Percentiles rank a stretch among this genome's conserved stretches.
Conservation (phyloP, 2,329 filamentous ascomycete genomes). For the Cladophialophora psammophila region DNA sequence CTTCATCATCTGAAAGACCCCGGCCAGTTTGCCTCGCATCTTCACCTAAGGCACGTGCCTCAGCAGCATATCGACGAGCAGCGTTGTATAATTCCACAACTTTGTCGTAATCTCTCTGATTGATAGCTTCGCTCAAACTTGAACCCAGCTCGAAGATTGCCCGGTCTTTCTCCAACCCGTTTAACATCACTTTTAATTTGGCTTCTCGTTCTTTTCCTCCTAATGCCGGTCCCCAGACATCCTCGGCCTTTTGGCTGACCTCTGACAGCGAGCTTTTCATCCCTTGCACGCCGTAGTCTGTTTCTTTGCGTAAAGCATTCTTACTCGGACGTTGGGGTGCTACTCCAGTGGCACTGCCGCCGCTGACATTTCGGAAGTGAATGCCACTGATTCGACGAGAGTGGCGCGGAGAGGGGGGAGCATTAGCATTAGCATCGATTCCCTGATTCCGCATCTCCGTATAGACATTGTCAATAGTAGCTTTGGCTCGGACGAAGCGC, state of each 20-base stretch:
- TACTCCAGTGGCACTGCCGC: slow-evolving; percentile 49
- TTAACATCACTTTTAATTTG: slow-evolving; percentile 78
- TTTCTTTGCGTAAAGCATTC: slow-evolving; percentile 90
- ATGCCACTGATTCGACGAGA: slow-evolving; percentile 69
- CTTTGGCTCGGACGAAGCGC: slow-evolving; percentile 94
- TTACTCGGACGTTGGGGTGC: slow-evolving; percentile 71
- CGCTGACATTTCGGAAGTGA: slow-evolving; percentile 64
- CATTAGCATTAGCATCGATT: slow-evolving; percentile 52
- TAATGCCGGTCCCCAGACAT: slow-evolving; percentile 94
- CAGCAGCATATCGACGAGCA: slow-evolving; percentile 81
- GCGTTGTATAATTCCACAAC: slow-evolving; percentile 85
- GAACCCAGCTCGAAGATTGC: slow-evolving; percentile 83
- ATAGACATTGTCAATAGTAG: slow-evolving; percentile 98
- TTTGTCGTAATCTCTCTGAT: slow-evolving; percentile 86
- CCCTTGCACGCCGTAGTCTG: slow-evolving; percentile 84
- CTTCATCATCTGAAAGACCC: slow-evolving; percentile 75
- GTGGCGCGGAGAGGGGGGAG: slow-evolving; percentile 42
- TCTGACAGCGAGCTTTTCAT: slow-evolving; percentile 90
- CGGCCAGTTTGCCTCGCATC: slow-evolving; percentile 58
- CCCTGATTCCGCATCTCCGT: slow-evolving; percentile 89
- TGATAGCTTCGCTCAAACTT: slow-evolving; percentile 81
- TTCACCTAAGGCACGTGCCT: slow-evolving; percentile 74
- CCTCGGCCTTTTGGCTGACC: slow-evolving; percentile 91
- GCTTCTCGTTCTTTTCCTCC: slow-evolving; percentile 92
- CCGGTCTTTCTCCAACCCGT: slow-evolving; percentile 78